These are phyloP conservation scores for Trichoderma endophyticum DNA, from an alignment of 2,329 filamentous ascomycete species.

Conservation along the genomic window DNA sequence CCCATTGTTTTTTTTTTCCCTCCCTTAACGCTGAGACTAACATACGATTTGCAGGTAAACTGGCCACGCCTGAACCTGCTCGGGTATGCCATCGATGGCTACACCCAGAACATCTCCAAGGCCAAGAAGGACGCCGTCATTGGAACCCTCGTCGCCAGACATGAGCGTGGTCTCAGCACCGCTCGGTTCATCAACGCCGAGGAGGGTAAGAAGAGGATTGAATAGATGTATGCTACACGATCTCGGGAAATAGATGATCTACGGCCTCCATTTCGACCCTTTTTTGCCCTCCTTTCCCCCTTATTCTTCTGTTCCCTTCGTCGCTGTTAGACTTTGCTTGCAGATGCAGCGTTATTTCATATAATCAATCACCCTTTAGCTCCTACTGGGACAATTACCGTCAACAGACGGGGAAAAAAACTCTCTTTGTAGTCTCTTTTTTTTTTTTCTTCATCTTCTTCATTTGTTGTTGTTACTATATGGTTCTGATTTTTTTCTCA, in stretches of 20 bases:
- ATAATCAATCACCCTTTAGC: background rate
- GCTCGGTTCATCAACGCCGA: constrained; percentile 81
- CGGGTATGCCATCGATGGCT: constrained; percentile 81
- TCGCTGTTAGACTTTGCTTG: constrained; percentile 16
- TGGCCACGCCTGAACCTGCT: constrained; percentile 96
- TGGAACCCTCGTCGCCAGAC: constrained; percentile 64
- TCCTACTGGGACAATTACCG: background rate
- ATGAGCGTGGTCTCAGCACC: constrained; percentile 81
- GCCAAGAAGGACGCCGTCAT: constrained; percentile 80
- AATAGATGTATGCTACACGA: constrained; percentile 48
- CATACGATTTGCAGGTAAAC: constrained; percentile 65
- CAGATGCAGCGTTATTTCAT: constrained; percentile 13
- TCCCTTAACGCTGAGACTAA: background rate
- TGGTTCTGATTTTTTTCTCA: background rate
- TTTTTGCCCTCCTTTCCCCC: background rate
- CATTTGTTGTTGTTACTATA: constrained; percentile 2
- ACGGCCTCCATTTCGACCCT: background rate
- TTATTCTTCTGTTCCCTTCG: constrained; percentile 20
- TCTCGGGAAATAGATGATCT: background rate
- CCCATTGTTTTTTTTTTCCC: background rate
- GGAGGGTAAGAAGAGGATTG: constrained; percentile 98
- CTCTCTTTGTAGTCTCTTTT: background rate
- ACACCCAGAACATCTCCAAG: constrained; percentile 79
- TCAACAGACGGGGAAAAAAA: background rate
- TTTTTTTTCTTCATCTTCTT: background rate